Percentiles rank a stretch among this genome's conserved stretches.
Evolutionary conservation across 805 yeast species (phyloP).

Genomic region (Isabelozyma gotoi): DNA sequence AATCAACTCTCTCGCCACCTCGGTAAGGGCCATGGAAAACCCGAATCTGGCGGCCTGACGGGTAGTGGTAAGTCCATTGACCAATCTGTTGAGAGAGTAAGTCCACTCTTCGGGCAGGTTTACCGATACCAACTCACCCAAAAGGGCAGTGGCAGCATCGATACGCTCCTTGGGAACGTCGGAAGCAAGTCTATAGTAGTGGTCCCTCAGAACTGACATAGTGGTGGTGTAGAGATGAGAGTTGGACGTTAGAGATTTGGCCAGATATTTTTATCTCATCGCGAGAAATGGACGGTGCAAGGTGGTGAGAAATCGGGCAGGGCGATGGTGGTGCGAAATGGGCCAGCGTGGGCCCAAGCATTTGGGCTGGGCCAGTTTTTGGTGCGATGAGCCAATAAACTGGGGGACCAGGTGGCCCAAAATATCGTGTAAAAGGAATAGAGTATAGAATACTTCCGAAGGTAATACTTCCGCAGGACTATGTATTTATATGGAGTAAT

Average conservation of each 20-base stretch:
- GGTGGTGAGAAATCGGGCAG: too few species aligned
- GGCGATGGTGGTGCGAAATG: too few species aligned
- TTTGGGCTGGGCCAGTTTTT: too few species aligned
- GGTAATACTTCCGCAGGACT: too few species aligned
- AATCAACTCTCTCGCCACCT: conserved; percentile 45
- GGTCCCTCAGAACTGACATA: conserved; percentile 66
- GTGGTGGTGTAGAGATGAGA: not conserved
- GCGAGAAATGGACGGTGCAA: too few species aligned
- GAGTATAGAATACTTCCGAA: too few species aligned
- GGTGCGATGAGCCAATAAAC: too few species aligned
- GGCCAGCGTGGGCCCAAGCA: too few species aligned
- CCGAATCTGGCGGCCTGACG: conserved; percentile 86
- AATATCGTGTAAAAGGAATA: too few species aligned
- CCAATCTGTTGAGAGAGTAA: conserved; percentile 75
- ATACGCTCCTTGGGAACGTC: conserved; percentile 73
- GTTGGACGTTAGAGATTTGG: not conserved
- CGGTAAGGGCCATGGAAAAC: conserved; percentile 83
- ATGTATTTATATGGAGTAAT: too few species aligned
- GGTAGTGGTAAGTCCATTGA: conserved; percentile 78
- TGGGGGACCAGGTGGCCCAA: too few species aligned
- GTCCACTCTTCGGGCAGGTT: conserved; percentile 63
- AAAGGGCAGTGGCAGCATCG: conserved; percentile 63
- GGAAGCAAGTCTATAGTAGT: conserved; percentile 74
- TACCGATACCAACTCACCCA: conserved; percentile 54
- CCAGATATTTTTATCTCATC: conserved; percentile 1